Evolutionary conservation across 345 rosid species (phyloP), one percentile per base, ranked within the genome.

Genomic region (Conringia planisiliqua): DNA sequence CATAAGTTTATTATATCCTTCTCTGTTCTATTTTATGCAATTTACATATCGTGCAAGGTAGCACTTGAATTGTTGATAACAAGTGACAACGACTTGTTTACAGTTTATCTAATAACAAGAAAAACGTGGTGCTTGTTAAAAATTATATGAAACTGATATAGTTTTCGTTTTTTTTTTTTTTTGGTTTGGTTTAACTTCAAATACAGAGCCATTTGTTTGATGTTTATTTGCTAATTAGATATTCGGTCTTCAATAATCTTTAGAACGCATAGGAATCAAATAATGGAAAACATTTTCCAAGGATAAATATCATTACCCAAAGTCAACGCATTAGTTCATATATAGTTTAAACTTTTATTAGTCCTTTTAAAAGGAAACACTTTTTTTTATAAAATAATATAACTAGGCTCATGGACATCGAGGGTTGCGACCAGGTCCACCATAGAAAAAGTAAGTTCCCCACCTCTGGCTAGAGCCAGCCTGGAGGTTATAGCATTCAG

Each of bases 381-480:
- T 44, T 10, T 7, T 7, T 7, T 32, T n/a, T n/a, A n/a, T 32
- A 30, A 30, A 0, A 6, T 30, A 32, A n/a, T 17, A 2, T 38
- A 16, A 7, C 3, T 54, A 40, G 14, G 2, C 16, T 71, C 48
- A 71, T 50, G 27, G 43, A 18, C 69, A 51, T 13, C 3, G 68
- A 71, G 61, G 52, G 44, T 78, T 87, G 43, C 65, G 81, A 56
- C 92, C 90, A 62, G 92, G 92, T 11, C 90, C 88, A 8, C 92
- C 92, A 64, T 70, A 88, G 62, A 81, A 88, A 71, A 88, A 76
- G 79, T 83, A 84, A 78, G 69, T 81, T 52, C 86, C 87, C 89
- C 85, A 86, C 81, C 83, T 10, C 43, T 64, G 68, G 61, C 51
- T 62, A 38, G 50, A 61, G 40, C 76, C 69, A 72, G 38, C 52